Evolutionary conservation across 306 rosid species (phyloP).

Genomic region (Rosa chinensis): DNA sequence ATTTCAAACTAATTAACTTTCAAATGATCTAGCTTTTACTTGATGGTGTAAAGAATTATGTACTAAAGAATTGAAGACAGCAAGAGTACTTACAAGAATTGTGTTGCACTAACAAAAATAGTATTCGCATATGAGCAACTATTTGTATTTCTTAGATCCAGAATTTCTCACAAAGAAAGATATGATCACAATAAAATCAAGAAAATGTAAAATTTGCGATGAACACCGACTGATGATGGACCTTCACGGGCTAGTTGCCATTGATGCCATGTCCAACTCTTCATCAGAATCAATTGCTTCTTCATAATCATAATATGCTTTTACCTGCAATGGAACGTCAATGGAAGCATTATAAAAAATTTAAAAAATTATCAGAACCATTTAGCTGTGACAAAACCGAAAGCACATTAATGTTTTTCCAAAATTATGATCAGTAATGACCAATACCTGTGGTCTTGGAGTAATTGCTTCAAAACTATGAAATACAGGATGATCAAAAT

Average conservation of each 20-base stretch:
- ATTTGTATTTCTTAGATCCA: background rate
- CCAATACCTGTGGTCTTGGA: slow-evolving; percentile 76
- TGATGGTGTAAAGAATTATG: background rate
- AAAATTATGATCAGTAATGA: background rate
- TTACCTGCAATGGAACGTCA: slow-evolving; percentile 45
- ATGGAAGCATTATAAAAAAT: background rate
- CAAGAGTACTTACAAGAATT: background rate
- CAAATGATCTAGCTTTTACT: background rate
- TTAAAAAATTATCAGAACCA: background rate
- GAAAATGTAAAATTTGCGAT: background rate
- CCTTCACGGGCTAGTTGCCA: slow-evolving; percentile 53
- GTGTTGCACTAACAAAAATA: background rate
- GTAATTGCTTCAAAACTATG: slow-evolving; percentile 69
- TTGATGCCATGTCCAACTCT: slow-evolving; percentile 77
- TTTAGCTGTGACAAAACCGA: background rate
- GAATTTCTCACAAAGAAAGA: background rate
- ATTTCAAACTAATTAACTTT: background rate
- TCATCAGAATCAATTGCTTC: slow-evolving; percentile 83
- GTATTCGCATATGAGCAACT: background rate
- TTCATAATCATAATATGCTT: slow-evolving; percentile 62
- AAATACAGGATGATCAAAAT: slow-evolving; percentile 68
- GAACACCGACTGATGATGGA: background rate
- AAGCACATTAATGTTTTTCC: background rate
- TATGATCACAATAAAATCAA: background rate
- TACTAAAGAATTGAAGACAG: background rate